Percentiles rank a stretch among this genome's conserved stretches.
Evolutionary conservation across 2,329 filamentous ascomycete genomes (phyloP).

Genomic region (Cordyceps cicadae): DNA sequence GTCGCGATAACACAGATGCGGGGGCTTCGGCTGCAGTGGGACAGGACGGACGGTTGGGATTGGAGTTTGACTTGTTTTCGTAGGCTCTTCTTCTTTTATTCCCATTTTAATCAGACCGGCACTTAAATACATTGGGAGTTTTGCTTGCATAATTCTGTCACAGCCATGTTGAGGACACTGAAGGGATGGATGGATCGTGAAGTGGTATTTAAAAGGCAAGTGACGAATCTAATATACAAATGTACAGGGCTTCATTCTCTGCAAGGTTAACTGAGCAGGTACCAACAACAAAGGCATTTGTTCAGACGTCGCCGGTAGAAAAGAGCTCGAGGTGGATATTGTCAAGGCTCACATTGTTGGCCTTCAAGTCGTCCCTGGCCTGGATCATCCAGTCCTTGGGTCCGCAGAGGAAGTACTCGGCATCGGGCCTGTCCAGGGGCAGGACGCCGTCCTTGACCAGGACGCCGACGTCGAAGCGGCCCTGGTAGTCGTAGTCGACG

Average conservation of each 20-base stretch:
- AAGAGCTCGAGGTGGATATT: conserved; percentile 59
- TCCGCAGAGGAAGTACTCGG: conserved; percentile 63
- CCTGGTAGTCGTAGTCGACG: conserved; percentile 47
- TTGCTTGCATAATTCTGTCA: neutral
- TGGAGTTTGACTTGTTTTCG: neutral
- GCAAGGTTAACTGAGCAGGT: neutral
- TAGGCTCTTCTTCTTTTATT: neutral
- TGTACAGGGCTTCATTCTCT: neutral
- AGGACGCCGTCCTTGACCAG: conserved; percentile 42
- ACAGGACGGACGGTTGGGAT: neutral
- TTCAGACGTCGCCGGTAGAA: conserved; percentile 39
- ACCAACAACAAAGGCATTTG: neutral
- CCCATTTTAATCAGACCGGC: conserved; percentile 5
- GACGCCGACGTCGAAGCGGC: conserved; percentile 46
- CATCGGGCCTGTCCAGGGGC: conserved; percentile 39
- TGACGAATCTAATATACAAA: neutral
- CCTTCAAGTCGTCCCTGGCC: conserved; percentile 40
- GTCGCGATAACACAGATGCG: neutral
- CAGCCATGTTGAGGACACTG: neutral
- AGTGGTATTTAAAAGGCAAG: neutral
- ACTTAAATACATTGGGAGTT: conserved; percentile 7
- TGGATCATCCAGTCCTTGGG: conserved; percentile 60
- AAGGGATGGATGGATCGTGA: neutral
- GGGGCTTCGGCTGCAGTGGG: neutral
- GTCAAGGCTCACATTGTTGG: conserved; percentile 42